Evolutionary conservation across 352 stramenopile genomes (phyloP).

Genomic region (Phytophthora constricta): DNA sequence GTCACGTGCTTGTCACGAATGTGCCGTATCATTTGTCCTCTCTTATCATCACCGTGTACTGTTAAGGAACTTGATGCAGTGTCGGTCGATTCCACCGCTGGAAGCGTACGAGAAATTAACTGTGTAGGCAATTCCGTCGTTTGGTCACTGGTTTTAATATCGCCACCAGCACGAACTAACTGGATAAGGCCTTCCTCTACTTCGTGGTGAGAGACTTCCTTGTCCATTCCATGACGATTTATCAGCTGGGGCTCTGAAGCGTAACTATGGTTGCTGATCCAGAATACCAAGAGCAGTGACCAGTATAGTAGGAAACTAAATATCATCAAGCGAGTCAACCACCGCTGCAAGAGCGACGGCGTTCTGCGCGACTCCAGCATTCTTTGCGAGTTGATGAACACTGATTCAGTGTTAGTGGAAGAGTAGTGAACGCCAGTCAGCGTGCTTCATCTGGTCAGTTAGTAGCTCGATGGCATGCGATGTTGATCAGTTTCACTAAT

Average conservation of each 20-base stretch:
- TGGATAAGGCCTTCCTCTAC: neutral
- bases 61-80: too few species aligned
- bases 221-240: neutral
- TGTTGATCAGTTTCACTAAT: too few species aligned
- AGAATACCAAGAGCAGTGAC: constrained; percentile 16
- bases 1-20: too few species aligned
- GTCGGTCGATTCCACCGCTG: too few species aligned
- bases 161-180: constrained; percentile 6
- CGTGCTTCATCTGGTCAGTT: too few species aligned
- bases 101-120: neutral
- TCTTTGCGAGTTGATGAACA: neutral
- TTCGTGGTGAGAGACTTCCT: neutral
- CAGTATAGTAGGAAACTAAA: constrained; percentile 19
- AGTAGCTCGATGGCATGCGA: too few species aligned
- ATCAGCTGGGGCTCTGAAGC: neutral
- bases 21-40: too few species aligned
- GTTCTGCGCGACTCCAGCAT: neutral
- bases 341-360: constrained; percentile 12
- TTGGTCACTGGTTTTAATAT: neutral
- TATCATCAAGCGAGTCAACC: constrained; percentile 15
- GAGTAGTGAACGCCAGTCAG: too few species aligned
- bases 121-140: neutral
- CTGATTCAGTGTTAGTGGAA: neutral
- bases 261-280: neutral
- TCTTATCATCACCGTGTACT: too few species aligned